Percentiles rank a stretch among this genome's conserved stretches.
These are phyloP conservation scores for Dianthus caryophyllus DNA, from an alignment of 148 eudicot species.

Conservation along the genomic window DNA sequence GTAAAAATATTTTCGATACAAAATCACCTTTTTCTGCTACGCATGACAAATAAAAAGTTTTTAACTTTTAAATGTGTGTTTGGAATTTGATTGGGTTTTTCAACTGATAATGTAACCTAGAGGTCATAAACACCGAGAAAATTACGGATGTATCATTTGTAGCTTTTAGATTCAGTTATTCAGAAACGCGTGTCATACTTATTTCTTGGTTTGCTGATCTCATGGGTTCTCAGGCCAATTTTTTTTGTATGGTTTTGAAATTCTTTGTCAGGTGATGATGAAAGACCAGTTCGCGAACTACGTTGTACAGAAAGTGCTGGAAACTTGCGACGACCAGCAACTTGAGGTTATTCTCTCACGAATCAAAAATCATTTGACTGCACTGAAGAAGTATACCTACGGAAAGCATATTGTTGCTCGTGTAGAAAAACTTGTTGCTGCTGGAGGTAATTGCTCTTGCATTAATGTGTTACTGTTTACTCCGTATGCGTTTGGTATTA, in stretches of 20 bases:
- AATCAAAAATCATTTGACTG: constrained; percentile 73
- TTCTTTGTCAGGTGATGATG: constrained; percentile 58
- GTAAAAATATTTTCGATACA: neutral
- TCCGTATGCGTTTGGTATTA: neutral
- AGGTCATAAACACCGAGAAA: too few species aligned
- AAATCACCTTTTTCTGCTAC: neutral
- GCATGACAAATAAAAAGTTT: neutral
- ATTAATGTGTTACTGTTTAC: neutral
- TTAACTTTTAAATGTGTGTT: too few species aligned
- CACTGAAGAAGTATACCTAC: constrained; percentile 80
- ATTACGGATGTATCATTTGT: too few species aligned
- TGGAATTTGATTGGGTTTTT: too few species aligned
- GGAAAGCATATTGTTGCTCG: constrained; percentile 95
- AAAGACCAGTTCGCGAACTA: constrained; percentile 74
- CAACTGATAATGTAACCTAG: too few species aligned
- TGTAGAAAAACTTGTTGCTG: constrained; percentile 85
- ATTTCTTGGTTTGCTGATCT: neutral
- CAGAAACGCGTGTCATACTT: neutral
- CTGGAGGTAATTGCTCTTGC: constrained; percentile 53
- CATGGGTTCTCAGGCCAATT: neutral
- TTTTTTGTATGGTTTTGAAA: neutral
- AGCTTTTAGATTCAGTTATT: too few species aligned
- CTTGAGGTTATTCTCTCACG: constrained; percentile 68
- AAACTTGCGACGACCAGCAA: constrained; percentile 85
- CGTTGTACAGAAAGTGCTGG: constrained; percentile 79